Percentiles rank a stretch among this genome's conserved stretches.
Evolutionary conservation across 179 eudicot genomes (phyloP).

Genomic region (Silene vulgaris): DNA sequence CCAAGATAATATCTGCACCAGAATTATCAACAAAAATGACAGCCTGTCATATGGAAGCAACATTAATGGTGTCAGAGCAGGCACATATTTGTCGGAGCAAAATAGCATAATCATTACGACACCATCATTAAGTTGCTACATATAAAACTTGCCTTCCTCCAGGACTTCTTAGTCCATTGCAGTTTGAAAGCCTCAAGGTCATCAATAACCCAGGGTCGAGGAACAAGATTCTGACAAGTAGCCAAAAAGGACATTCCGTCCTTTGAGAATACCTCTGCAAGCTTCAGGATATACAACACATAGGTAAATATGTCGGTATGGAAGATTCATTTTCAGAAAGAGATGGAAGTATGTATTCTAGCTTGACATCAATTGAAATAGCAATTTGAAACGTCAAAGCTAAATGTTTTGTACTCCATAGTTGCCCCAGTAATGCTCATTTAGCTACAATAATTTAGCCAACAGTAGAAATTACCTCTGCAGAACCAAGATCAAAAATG

Average conservation of each 20-base stretch:
- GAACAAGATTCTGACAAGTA: conserved; percentile 84
- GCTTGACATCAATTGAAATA: not conserved
- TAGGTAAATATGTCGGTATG: not conserved
- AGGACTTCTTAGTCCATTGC: conserved; percentile 70
- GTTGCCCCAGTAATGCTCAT: not conserved
- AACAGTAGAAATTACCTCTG: conserved; percentile 56
- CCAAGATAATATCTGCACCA: conserved; percentile 92
- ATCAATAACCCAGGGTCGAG: conserved; percentile 99
- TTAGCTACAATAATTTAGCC: not conserved
- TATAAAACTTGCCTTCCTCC: conserved; percentile 65
- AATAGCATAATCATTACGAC: not conserved
- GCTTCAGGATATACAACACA: conserved; percentile 42
- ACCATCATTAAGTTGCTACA: not conserved
- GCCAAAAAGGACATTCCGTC: conserved; percentile 97
- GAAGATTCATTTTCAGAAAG: not conserved
- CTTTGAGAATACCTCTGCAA: conserved; percentile 95
- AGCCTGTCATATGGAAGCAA: conserved; percentile 48
- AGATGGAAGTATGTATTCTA: not conserved
- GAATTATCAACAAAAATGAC: conserved; percentile 94
- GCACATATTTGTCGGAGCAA: not conserved
- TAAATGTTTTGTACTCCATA: too few species aligned
- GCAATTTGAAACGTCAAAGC: not conserved
- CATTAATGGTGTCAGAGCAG: conserved; percentile 23
- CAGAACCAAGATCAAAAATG: conserved; percentile 97
- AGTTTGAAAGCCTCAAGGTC: conserved; percentile 69